Conservation (phyloP, 352 stramenopile genomes). For the Globisporangium megalacanthum region DNA sequence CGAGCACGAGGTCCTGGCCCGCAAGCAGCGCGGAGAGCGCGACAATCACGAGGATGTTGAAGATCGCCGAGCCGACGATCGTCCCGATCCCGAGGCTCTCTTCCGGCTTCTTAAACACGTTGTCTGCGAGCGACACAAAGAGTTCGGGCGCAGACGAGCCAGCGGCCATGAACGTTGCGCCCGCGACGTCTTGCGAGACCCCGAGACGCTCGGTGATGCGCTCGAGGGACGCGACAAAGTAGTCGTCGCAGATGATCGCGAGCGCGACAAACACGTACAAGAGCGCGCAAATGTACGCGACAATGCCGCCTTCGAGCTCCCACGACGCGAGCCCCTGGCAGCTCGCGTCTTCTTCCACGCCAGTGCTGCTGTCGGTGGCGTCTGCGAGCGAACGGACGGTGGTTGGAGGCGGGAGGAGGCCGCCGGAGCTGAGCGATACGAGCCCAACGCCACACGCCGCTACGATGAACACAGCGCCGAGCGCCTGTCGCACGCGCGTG, state of each 20-base stretch:
- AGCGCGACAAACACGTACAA: conserved; percentile 82
- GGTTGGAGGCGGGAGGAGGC: neutral
- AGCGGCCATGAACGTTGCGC: conserved; percentile 82
- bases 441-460: conserved; percentile 16
- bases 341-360: conserved; percentile 16
- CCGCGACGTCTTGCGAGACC: conserved; percentile 71
- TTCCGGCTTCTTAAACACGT: conserved; percentile 63
- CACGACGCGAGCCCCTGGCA: conserved; percentile 35
- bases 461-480: conserved; percentile 20
- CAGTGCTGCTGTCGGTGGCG: conserved; percentile 4
- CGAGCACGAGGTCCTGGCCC: conserved; percentile 53
- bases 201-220: conserved; percentile 55
- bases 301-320: conserved; percentile 52
- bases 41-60: conserved; percentile 87
- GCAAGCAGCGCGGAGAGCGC: conserved; percentile 67
- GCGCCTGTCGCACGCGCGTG: conserved; percentile 17
- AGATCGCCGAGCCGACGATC: conserved; percentile 85
- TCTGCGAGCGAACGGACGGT: conserved; percentile 12
- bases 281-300: conserved; percentile 53
- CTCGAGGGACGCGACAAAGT: conserved; percentile 80
- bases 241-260: conserved; percentile 87
- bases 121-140: conserved; percentile 72
- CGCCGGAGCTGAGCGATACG: conserved; percentile 2
- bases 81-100: conserved; percentile 69
- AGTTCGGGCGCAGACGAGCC: conserved; percentile 80